Conservation (phyloP, 495 filamentous ascomycete species). For the Apiosordaria backusii region DNA sequence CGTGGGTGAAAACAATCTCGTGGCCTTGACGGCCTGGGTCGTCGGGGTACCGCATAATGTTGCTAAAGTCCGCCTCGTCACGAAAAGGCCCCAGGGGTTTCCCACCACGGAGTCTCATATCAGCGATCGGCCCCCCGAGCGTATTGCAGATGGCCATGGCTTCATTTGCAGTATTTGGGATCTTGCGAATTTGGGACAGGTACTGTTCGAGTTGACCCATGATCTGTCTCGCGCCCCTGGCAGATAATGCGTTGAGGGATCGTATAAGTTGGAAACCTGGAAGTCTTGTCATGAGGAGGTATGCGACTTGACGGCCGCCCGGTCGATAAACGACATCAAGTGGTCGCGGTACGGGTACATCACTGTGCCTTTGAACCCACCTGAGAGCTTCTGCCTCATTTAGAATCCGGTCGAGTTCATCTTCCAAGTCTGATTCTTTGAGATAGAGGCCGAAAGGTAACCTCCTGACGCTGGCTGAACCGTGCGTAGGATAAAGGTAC, state of each 20-base stretch:
- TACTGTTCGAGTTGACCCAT: conserved; percentile 27
- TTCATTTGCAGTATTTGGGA: conserved; percentile 19
- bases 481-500: conserved; percentile 9
- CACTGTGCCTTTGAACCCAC: conserved; percentile 26
- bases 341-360: conserved; percentile 27
- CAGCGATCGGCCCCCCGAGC: conserved; percentile 22
- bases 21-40: conserved; percentile 30
- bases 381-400: conserved; percentile 34
- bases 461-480: not conserved
- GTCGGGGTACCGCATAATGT: conserved; percentile 27
- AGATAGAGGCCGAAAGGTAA: conserved; percentile 18
- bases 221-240: conserved; percentile 22
- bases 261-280: conserved; percentile 23
- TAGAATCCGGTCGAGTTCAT: conserved; percentile 13
- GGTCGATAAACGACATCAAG: conserved; percentile 21
- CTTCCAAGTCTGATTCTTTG: conserved; percentile 16
- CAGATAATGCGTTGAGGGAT: conserved; percentile 27
- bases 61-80: conserved; percentile 34
- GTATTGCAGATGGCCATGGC: conserved; percentile 28
- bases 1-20: conserved; percentile 44
- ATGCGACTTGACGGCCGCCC: conserved; percentile 1
- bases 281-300: conserved; percentile 25
- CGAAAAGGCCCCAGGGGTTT: conserved; percentile 31
- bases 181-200: conserved; percentile 26
- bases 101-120: conserved; percentile 26